Evolutionary conservation across 768 basidiomycete genomes (phyloP), one percentile per base, ranked within the genome.

Genomic region (Suillus clintonianus): DNA sequence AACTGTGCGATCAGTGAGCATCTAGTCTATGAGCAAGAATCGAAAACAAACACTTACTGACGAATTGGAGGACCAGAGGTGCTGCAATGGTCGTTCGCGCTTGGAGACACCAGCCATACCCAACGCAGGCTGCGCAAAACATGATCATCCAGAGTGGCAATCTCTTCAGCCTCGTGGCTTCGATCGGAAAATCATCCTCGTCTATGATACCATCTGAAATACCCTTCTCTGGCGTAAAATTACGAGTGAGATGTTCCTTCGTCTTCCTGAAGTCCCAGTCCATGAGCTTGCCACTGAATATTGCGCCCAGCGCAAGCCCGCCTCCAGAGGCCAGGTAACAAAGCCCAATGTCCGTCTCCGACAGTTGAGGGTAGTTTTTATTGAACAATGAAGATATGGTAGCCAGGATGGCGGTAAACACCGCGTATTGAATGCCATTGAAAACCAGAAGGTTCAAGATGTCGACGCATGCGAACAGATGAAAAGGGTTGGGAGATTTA

Each of bases 311-410:
- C 8, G 85, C 76, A 78, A 88, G 86, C 0, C 92, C 92, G 11
- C 85, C 82, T 7, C 91, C 92, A 61, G 88, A 82, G 0, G 86
- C 84, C 60, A 95, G 77, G 76, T 88, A 94, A 71, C 89, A 92
- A 4, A 94, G 74, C 2, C 92, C 93, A 54, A 92, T 76, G 34
- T 82, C 76, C 19, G 80, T 72, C 67, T 79, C 79, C 61, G 65
- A 75, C 22, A 83, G 74, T 56, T 62, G 79, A 22, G 78, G 82
- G 77, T 81, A 94, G 48, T 65, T 72, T 4, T 72, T 60, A 62
- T 77, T 71, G 83, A 81, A 74, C 70, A 89, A 68, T 70, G 85
- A 77, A 71, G 87, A 73, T 78, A 75, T 67, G 24, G 77, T 78
- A 58, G 77, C 70, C 64, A 75, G 69, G 75, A 83, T 67, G 67